Evolutionary conservation across 2,329 filamentous ascomycete species (phyloP).

Genomic region (Cytospora chrysosperma): DNA sequence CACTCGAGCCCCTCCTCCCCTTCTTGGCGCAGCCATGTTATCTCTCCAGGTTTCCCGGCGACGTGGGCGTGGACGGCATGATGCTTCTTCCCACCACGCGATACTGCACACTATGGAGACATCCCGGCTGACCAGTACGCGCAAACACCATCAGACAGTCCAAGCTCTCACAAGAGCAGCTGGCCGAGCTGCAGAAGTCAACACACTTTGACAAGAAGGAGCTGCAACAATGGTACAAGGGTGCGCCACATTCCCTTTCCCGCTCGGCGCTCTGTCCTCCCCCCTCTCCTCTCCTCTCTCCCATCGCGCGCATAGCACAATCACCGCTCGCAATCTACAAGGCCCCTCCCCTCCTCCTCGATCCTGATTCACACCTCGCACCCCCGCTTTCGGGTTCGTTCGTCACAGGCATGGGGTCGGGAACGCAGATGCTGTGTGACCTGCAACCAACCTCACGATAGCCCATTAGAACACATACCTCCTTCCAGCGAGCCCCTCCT

Average conservation of each 20-base stretch:
- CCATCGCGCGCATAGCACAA: neutral
- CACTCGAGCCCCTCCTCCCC: slow-evolving; percentile 17
- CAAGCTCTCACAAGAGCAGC: slow-evolving; percentile 95
- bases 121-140: slow-evolving; percentile 13
- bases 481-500: neutral
- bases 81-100: neutral
- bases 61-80: neutral
- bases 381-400: neutral
- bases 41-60: neutral
- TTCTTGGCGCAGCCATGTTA: slow-evolving; percentile 6
- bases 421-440: neutral
- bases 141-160: slow-evolving; percentile 78
- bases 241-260: slow-evolving; percentile 49
- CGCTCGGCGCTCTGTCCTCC: too few species aligned
- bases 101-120: neutral
- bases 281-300: too few species aligned
- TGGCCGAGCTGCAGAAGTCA: slow-evolving; percentile 90
- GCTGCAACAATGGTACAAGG: slow-evolving; percentile 99
- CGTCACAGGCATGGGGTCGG: neutral
- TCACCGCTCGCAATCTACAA: neutral
- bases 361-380: neutral
- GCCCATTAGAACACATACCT: neutral
- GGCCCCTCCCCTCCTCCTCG: neutral
- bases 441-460: neutral
- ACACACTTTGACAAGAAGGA: slow-evolving; percentile 99